Base-by-base conservation (phyloP, 331 rosid genomes). In the Malus hybrid region DNA sequence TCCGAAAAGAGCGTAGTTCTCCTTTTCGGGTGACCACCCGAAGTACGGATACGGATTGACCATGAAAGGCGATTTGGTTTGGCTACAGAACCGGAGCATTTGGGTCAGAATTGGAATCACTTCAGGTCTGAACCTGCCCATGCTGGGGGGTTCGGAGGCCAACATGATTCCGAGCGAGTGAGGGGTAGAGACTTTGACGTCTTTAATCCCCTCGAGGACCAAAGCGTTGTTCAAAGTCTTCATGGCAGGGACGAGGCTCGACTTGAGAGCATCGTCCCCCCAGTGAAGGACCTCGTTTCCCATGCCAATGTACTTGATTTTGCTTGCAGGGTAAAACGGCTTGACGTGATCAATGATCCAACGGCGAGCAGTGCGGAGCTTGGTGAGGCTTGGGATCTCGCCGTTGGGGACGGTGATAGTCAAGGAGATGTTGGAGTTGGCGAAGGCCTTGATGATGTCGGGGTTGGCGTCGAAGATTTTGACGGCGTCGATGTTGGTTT, bases 31-130 rank as follows among this genome's bases (percentile, higher is more conserved):
- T 4, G 89, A 82, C 89, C 80, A 91, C 2, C 83, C 92, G 71
- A 94, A 94, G 59, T 92, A 94, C 0, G 99, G 96, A 33, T 94
- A 94, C 0, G 99, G 97, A 78, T 94, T 94, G 1, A 90, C 96
- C 96, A 94, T 94, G 4, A 94, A 88, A 0, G 99, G 99, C 0
- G 88, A 29, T 18, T 57, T 84, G 6, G 96, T 91, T 48, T 90
- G 89, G 10, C 65, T 71, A 5, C 86, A 74, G 62, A 83, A 92
- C 74, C 71, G 71, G 28, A 94, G 85, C 96, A 92, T 84, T 11
- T 96, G 93, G 0, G 76, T 81, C 19, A 94, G 55, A 2, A 90
- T 33, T 12, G 76, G 81, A 31, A 76, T 73, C 3, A 85, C 90
- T 2, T 24, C 95, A 0, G 86, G 90, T 63, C 95, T 75, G 85